phyloP scores from a whole-genome alignment of 2,329 filamentous ascomycete genomes.

The Daldinia sp. region DNA sequence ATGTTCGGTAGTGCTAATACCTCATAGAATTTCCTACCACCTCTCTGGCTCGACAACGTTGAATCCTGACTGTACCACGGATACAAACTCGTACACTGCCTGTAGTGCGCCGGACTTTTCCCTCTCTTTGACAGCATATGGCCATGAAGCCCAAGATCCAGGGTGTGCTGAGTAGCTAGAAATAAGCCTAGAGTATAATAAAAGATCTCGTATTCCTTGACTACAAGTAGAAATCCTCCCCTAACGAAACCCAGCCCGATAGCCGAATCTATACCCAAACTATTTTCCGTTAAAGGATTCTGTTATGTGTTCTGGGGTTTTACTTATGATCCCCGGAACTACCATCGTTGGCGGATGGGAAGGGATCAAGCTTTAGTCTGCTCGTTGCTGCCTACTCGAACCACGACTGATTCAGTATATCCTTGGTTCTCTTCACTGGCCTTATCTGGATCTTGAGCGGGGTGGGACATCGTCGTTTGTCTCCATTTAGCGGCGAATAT shows the following conservation, averaged over 20 bases:
- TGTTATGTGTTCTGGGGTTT: background rate
- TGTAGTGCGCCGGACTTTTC: slow-evolving; percentile 15
- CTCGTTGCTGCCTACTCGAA: background rate
- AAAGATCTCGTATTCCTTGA: too few species aligned
- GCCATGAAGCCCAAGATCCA: background rate
- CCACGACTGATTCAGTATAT: background rate
- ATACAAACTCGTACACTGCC: slow-evolving; percentile 1
- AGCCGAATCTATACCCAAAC: background rate
- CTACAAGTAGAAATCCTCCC: background rate
- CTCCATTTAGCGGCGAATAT: background rate
- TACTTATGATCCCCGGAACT: background rate
- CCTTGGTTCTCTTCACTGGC: background rate
- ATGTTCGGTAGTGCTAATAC: background rate
- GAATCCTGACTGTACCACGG: slow-evolving; percentile 1
- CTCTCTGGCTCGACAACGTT: slow-evolving; percentile 16
- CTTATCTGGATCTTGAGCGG: background rate
- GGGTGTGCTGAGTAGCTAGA: background rate
- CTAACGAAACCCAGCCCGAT: background rate
- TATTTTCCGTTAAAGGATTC: background rate
- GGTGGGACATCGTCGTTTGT: background rate
- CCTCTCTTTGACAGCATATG: background rate
- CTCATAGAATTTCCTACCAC: slow-evolving; percentile 1
- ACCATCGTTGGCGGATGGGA: background rate
- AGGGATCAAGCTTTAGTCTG: background rate
- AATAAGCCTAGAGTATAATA: background rate